These are phyloP conservation scores for Phytophthora agathidicida DNA, from an alignment of 352 stramenopile species.

Conservation along the genomic window DNA sequence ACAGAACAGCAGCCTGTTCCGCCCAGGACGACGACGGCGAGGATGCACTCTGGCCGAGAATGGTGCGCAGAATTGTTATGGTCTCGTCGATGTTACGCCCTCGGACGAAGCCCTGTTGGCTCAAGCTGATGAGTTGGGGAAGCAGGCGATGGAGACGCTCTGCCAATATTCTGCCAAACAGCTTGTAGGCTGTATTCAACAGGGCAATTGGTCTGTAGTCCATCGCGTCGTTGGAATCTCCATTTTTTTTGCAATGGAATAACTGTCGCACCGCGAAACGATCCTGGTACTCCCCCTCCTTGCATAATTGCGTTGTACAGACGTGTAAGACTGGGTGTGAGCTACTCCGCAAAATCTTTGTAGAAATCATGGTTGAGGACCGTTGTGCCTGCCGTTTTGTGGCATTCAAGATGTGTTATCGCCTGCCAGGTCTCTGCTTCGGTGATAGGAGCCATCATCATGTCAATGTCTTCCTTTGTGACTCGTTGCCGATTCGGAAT, in stretches of 20 bases:
- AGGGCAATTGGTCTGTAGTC: not conserved
- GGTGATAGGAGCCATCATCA: not conserved
- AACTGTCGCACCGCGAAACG: not conserved
- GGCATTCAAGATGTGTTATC: not conserved
- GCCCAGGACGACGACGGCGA: not conserved
- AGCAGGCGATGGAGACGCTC: not conserved
- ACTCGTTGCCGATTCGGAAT: not conserved
- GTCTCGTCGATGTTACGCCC: not conserved
- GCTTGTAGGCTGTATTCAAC: constrained; percentile 3
- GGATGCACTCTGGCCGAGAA: not conserved
- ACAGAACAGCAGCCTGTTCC: not conserved
- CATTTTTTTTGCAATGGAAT: constrained; percentile 1
- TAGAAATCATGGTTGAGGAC: constrained; percentile 1
- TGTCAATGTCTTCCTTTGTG: not conserved
- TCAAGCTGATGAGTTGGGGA: not conserved
- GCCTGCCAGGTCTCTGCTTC: not conserved
- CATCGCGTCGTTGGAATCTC: not conserved
- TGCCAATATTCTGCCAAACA: not conserved
- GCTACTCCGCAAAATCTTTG: not conserved
- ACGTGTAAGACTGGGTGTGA: not conserved
- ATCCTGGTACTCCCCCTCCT: not conserved
- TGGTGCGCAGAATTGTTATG: not conserved
- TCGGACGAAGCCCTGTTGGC: not conserved
- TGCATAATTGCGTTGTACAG: not conserved
- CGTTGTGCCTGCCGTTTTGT: constrained; percentile 1